Evolutionary conservation across 148 eudicot species (phyloP), one percentile per base, ranked within the genome.

Genomic region (Oxyria digyna): DNA sequence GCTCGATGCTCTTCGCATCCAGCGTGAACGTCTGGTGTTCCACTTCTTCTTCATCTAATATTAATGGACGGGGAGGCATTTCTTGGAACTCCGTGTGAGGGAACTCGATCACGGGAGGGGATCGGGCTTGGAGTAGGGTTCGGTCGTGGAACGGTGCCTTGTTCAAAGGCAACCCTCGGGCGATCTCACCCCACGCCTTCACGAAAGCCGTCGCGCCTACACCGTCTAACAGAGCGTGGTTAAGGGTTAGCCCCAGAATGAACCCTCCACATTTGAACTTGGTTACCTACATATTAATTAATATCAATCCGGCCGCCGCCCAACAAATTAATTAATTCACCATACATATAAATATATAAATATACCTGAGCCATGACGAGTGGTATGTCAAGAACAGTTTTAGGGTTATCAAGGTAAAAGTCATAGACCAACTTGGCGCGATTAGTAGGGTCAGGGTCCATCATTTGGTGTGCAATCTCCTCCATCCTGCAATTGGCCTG

Each of bases 231-330:
- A 81, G 74, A 43, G 77, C 75, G 42, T 86, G 90, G 75, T 83
- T 83, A 71, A 79, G 74, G 76, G 77, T 64, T 0, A 86, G 41
- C 4, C 85, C 90, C 24, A 86, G 43, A 0, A 78, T 78, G 46
- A 86, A 78, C n/a, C 90, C 85, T 37, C 89, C 89, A 70, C 85
- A 79, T 66, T 72, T 86, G 67, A 86, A 83, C 54, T 69, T 83
- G 17, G 90, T 86, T 49, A 86, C 85, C 90, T 86, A 17, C 8
- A 10, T 17, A 46, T 5, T 11, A 3, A 24, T 52, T 23, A 23
- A 52, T 11, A 50, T 12, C 13, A 21, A 21, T 20, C 20, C 17
- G 50, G 17, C 4, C 4, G 50, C 15, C 50, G 18, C 15, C 17
- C 15, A 14, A 45, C 17, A 45, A n/a, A n/a, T n/a, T 45, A 15